These are phyloP conservation scores for Apiospora aurea DNA, from an alignment of 2,329 filamentous ascomycete species.

Conservation along the genomic window DNA sequence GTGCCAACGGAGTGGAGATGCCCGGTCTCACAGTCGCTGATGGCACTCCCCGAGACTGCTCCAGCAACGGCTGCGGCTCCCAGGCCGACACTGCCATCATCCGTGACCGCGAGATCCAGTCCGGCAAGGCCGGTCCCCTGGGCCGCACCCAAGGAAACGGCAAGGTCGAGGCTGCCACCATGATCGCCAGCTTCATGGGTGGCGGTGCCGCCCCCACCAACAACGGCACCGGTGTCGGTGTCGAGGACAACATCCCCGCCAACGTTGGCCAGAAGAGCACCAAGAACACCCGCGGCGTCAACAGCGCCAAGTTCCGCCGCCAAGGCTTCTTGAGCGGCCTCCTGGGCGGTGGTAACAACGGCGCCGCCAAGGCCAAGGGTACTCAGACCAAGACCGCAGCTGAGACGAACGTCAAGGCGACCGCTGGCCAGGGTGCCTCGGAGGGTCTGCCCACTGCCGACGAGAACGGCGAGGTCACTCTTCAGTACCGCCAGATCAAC, in stretches of 20 bases:
- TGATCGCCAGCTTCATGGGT: slow-evolving; percentile 68
- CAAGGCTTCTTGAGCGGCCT: slow-evolving; percentile 38
- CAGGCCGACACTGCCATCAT: slow-evolving; percentile 76
- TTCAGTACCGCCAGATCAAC: slow-evolving; percentile 76
- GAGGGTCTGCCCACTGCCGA: slow-evolving; percentile 66
- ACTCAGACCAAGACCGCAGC: slow-evolving; percentile 49
- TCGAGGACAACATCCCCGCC: slow-evolving; percentile 51
- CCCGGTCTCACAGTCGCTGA: slow-evolving; percentile 57
- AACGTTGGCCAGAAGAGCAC: slow-evolving; percentile 28
- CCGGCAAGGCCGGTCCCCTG: slow-evolving; percentile 62
- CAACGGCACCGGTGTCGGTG: slow-evolving; percentile 48
- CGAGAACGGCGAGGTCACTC: slow-evolving; percentile 66
- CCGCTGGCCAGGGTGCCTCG: slow-evolving; percentile 60
- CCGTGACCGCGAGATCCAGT: slow-evolving; percentile 64
- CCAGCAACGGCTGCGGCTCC: slow-evolving; percentile 66
- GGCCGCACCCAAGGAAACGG: slow-evolving; percentile 68
- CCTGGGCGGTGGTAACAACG: slow-evolving; percentile 39
- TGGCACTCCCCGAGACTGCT: slow-evolving; percentile 73
- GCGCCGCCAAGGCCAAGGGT: slow-evolving; percentile 46
- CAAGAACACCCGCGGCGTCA: slow-evolving; percentile 27
- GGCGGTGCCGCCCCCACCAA: slow-evolving; percentile 46
- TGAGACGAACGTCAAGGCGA: slow-evolving; percentile 61
- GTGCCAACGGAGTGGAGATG: slow-evolving; percentile 43
- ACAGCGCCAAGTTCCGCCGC: slow-evolving; percentile 37
- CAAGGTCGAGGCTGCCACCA: slow-evolving; percentile 62